Percentiles rank a stretch among this genome's conserved stretches.
These are phyloP conservation scores for Moesziomyces sp. DNA, from an alignment of 1,284 basidiomycete genomes.

Conservation along the genomic window DNA sequence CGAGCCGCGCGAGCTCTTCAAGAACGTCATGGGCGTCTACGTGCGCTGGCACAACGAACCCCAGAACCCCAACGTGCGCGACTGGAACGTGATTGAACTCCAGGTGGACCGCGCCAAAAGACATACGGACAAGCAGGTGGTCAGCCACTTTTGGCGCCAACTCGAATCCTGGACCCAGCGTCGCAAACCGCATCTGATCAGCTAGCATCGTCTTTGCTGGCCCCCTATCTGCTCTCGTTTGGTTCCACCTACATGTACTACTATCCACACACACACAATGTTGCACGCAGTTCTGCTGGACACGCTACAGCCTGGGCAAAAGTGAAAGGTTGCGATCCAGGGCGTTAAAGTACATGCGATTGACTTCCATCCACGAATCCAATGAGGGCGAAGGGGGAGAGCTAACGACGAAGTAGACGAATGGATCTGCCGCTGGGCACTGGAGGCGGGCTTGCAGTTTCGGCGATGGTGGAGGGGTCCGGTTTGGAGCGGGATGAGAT, in stretches of 20 bases:
- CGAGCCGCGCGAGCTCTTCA: conserved; percentile 88
- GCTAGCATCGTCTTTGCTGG: background rate
- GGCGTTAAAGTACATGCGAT: too few species aligned
- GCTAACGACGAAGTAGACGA: conserved; percentile 17
- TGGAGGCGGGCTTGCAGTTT: conserved; percentile 17
- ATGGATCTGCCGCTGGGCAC: conserved; percentile 13
- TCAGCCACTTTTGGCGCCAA: conserved; percentile 92
- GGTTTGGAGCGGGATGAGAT: conserved; percentile 15
- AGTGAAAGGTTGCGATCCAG: too few species aligned
- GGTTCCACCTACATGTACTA: too few species aligned
- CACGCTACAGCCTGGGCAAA: too few species aligned
- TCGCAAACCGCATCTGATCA: conserved; percentile 52
- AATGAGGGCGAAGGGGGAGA: too few species aligned
- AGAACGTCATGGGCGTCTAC: conserved; percentile 76
- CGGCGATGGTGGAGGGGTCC: background rate
- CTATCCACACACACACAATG: too few species aligned
- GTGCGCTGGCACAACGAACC: conserved; percentile 92
- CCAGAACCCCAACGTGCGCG: conserved; percentile 84
- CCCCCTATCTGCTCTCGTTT: too few species aligned
- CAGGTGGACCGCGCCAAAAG: conserved; percentile 73
- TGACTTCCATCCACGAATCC: background rate
- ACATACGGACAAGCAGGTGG: conserved; percentile 94
- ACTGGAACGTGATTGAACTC: conserved; percentile 96
- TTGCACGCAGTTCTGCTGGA: too few species aligned
- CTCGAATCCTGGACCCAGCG: conserved; percentile 82